These are phyloP conservation scores for Diutina scorzettiae DNA, from an alignment of 1,139 yeast species.

Conservation along the genomic window DNA sequence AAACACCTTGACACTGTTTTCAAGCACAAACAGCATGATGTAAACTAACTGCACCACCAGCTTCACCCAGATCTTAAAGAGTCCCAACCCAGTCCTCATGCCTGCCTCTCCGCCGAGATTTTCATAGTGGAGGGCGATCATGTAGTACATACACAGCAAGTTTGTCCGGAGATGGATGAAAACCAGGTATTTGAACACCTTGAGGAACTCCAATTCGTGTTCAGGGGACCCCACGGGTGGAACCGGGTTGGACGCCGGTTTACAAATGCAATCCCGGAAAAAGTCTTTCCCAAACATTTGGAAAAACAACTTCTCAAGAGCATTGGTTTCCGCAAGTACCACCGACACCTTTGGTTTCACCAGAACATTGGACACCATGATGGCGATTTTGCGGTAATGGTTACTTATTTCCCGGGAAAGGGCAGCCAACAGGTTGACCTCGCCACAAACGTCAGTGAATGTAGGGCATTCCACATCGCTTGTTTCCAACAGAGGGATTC, in stretches of 20 bases:
- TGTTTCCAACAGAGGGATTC: slow-evolving; percentile 17
- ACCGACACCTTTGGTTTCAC: slow-evolving; percentile 26
- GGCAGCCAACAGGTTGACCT: slow-evolving; percentile 8
- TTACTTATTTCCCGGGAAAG: slow-evolving; percentile 14
- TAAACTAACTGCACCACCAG: slow-evolving; percentile 34
- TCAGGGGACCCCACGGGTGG: neutral
- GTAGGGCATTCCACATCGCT: slow-evolving; percentile 25
- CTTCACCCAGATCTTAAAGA: slow-evolving; percentile 31
- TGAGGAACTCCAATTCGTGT: slow-evolving; percentile 12
- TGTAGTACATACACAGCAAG: slow-evolving; percentile 32
- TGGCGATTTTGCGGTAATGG: slow-evolving; percentile 21
- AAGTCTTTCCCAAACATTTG: slow-evolving; percentile 33
- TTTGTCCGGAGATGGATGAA: slow-evolving; percentile 31
- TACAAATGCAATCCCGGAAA: slow-evolving; percentile 28
- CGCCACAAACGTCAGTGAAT: slow-evolving; percentile 1
- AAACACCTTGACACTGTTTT: slow-evolving; percentile 31
- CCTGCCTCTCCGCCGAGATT: slow-evolving; percentile 20
- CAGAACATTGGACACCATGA: slow-evolving; percentile 19
- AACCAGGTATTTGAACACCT: slow-evolving; percentile 24
- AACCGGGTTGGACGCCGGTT: slow-evolving; percentile 12
- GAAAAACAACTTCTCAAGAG: slow-evolving; percentile 25
- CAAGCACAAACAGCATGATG: slow-evolving; percentile 34
- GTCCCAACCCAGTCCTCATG: slow-evolving; percentile 27
- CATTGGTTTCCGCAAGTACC: slow-evolving; percentile 25
- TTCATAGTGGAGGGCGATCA: slow-evolving; percentile 33